Percentiles rank a stretch among this genome's conserved stretches.
Evolutionary conservation across 306 rosid species (phyloP).

Genomic region (Castanospermum australe): DNA sequence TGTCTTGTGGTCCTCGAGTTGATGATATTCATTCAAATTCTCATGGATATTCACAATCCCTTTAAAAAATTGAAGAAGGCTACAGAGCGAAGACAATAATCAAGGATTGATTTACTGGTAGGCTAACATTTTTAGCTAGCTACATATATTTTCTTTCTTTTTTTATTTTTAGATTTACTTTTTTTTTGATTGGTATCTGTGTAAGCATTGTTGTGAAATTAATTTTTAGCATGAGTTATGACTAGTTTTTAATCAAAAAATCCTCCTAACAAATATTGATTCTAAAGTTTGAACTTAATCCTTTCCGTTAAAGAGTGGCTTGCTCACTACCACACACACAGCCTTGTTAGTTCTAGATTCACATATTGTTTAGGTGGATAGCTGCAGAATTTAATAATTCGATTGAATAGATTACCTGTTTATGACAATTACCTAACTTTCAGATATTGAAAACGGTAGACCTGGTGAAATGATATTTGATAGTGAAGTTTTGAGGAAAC

Average conservation of each 20-base stretch:
- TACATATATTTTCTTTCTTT: too few species aligned
- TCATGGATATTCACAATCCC: constrained; percentile 9
- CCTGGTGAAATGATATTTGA: constrained; percentile 5
- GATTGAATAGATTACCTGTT: constrained; percentile 2
- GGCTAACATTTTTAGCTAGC: not conserved
- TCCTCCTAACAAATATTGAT: too few species aligned
- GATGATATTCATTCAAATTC: not conserved
- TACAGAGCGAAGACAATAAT: not conserved
- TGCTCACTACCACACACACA: too few species aligned
- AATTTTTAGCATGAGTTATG: too few species aligned
- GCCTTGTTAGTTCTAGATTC: too few species aligned
- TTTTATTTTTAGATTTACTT: too few species aligned
- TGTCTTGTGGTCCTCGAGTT: constrained; percentile 10
- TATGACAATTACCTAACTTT: constrained; percentile 27
- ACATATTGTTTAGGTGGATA: not conserved
- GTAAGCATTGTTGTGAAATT: too few species aligned
- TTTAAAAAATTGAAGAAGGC: not conserved
- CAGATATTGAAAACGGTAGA: not conserved
- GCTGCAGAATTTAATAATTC: not conserved
- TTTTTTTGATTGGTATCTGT: too few species aligned
- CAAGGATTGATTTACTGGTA: constrained; percentile 17
- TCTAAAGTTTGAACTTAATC: too few species aligned
- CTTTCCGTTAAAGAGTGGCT: too few species aligned
- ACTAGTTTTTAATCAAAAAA: too few species aligned
- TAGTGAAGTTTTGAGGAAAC: constrained; percentile 21